These are phyloP conservation scores for Blastobotrys proliferans DNA, from an alignment of 1,139 yeast species.

Conservation along the genomic window DNA sequence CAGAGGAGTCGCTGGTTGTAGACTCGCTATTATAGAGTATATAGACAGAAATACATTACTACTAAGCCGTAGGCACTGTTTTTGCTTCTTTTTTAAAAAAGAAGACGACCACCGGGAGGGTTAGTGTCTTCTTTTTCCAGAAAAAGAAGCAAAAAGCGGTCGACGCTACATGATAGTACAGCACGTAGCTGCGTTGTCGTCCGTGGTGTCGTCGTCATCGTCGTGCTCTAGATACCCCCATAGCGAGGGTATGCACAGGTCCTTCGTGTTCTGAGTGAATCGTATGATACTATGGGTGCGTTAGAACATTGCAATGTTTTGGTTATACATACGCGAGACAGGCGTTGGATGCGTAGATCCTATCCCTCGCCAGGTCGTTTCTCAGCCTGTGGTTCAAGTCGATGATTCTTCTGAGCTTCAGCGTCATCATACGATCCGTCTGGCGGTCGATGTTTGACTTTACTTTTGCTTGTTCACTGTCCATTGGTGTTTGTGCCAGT, in stretches of 20 bases:
- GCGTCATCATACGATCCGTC: conserved; percentile 24
- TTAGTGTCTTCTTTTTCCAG: too few species aligned
- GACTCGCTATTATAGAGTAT: conserved; percentile 1
- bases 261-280: conserved; percentile 19
- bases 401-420: conserved; percentile 61
- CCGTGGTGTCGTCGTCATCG: conserved; percentile 15
- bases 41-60: too few species aligned
- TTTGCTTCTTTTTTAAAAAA: too few species aligned
- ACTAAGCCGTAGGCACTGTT: too few species aligned
- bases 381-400: conserved; percentile 56
- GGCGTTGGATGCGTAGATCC: conserved; percentile 68
- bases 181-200: not conserved
- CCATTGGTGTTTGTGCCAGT: too few species aligned
- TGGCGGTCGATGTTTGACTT: conserved; percentile 21
- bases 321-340: conserved; percentile 39
- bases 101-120: too few species aligned
- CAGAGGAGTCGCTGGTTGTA: not conserved
- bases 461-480: too few species aligned
- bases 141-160: too few species aligned
- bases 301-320: not conserved
- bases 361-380: conserved; percentile 50
- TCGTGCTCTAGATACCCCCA: conserved; percentile 23
- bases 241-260: conserved; percentile 20
- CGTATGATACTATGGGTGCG: conserved; percentile 15
- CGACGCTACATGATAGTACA: conserved; percentile 12